phyloP scores from a whole-genome alignment of 495 filamentous ascomycete genomes.

The Podospora fimiseda region DNA sequence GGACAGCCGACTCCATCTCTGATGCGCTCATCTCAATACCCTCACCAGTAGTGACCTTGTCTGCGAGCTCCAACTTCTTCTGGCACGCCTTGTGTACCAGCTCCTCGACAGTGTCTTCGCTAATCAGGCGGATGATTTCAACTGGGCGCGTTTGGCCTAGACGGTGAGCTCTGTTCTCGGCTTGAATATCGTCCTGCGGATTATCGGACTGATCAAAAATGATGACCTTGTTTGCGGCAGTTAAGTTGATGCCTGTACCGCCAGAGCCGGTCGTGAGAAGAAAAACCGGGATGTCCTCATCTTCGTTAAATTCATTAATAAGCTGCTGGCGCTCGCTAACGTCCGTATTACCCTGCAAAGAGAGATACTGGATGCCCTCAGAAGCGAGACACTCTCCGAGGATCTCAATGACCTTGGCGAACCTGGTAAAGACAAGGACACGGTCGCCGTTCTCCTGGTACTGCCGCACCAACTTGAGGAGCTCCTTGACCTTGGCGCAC shows the following conservation, averaged over 20 bases:
- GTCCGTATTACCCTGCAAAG: slow-evolving; percentile 78
- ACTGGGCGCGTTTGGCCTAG: slow-evolving; percentile 87
- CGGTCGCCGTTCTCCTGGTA: slow-evolving; percentile 82
- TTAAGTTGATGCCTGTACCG: slow-evolving; percentile 91
- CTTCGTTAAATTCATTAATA: slow-evolving; percentile 77
- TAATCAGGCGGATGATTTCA: slow-evolving; percentile 76
- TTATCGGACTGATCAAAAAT: slow-evolving; percentile 96
- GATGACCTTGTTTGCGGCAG: slow-evolving; percentile 92
- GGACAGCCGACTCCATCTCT: slow-evolving; percentile 28
- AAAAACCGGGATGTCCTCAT: slow-evolving; percentile 78
- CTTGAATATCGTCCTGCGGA: slow-evolving; percentile 92
- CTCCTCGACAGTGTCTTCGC: slow-evolving; percentile 80
- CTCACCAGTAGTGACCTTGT: slow-evolving; percentile 54
- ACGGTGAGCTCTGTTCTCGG: slow-evolving; percentile 91
- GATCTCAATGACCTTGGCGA: slow-evolving; percentile 85
- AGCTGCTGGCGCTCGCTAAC: slow-evolving; percentile 77
- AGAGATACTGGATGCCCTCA: slow-evolving; percentile 64
- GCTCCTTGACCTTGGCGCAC: slow-evolving; percentile 77
- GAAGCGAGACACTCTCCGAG: slow-evolving; percentile 74
- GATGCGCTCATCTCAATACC: slow-evolving; percentile 22
- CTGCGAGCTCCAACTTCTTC: slow-evolving; percentile 88
- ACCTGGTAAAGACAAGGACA: slow-evolving; percentile 84
- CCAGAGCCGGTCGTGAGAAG: slow-evolving; percentile 89
- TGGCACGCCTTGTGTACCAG: slow-evolving; percentile 83
- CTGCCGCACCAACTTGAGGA: slow-evolving; percentile 61